A percentile compares a stretch with the other conserved stretches of the same genome.
phyloP scores from a whole-genome alignment of 208 protist species.

The Trypanosoma vivax region DNA sequence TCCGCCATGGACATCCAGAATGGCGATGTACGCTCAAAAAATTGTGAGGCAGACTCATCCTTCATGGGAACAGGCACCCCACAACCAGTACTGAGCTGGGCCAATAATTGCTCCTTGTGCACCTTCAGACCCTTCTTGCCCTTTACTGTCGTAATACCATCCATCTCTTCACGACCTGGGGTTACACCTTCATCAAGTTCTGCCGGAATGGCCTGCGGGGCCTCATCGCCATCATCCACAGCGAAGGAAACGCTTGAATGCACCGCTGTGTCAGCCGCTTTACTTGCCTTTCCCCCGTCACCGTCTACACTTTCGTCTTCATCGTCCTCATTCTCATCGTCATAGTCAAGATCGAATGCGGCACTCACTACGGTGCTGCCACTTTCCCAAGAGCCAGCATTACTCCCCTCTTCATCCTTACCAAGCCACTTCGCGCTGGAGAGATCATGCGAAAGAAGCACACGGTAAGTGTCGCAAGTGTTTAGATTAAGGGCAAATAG shows the following conservation, averaged over 20 bases:
- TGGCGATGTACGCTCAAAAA: conserved; percentile 45
- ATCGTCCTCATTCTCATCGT: conserved; percentile 66
- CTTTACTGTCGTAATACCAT: conserved; percentile 39
- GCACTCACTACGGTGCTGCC: conserved; percentile 81
- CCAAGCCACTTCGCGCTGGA: conserved; percentile 74
- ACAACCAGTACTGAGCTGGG: conserved; percentile 56
- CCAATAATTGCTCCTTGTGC: conserved; percentile 81
- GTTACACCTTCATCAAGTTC: conserved; percentile 62
- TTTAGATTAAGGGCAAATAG: conserved; percentile 84
- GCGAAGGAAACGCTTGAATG: conserved; percentile 10
- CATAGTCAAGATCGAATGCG: conserved; percentile 69
- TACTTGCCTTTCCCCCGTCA: background rate
- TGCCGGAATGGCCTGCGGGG: conserved; percentile 64
- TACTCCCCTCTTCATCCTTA: conserved; percentile 72
- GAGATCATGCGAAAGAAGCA: conserved; percentile 80
- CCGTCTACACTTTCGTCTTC: conserved; percentile 21
- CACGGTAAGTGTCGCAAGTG: conserved; percentile 67
- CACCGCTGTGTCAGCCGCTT: conserved; percentile 4
- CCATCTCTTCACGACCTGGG: conserved; percentile 30
- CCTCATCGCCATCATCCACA: conserved; percentile 58
- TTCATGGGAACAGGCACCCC: conserved; percentile 57
- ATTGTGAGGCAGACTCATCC: conserved; percentile 46
- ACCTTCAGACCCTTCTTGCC: conserved; percentile 84
- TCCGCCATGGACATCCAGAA: conserved; percentile 69
- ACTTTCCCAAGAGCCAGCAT: conserved; percentile 78